Evolutionary conservation across 495 filamentous ascomycete genomes (phyloP).

Genomic region (Penicillium atrosanguineum): DNA sequence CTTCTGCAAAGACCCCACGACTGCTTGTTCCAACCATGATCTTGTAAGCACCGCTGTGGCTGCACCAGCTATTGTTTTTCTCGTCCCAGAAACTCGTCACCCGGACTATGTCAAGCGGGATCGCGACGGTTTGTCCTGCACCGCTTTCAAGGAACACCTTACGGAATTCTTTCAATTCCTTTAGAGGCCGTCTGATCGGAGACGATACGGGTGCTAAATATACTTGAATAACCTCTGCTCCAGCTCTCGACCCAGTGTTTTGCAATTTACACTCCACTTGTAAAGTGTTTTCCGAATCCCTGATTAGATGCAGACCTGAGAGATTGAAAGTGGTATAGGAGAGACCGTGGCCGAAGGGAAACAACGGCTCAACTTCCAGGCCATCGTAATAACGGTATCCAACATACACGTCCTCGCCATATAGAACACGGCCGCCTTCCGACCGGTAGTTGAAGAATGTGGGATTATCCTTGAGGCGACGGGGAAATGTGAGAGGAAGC

Average conservation of each 20-base stretch:
- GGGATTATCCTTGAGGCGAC: slow-evolving; percentile 59
- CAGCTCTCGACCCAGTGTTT: slow-evolving; percentile 51
- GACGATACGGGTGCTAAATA: slow-evolving; percentile 57
- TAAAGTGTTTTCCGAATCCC: no score
- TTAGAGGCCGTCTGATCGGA: slow-evolving; percentile 33
- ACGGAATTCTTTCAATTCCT: slow-evolving; percentile 58
- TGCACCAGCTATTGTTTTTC: slow-evolving; percentile 61
- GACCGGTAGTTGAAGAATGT: slow-evolving; percentile 66
- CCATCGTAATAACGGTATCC: slow-evolving; percentile 81
- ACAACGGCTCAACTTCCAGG: slow-evolving; percentile 56
- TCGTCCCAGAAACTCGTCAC: slow-evolving; percentile 74
- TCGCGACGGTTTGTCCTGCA: slow-evolving; percentile 57
- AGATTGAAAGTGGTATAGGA: slow-evolving; percentile 66
- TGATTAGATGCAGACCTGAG: slow-evolving; percentile 45
- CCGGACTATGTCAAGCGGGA: slow-evolving; percentile 61
- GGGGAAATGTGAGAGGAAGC: slow-evolving; percentile 44
- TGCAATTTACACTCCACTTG: no score
- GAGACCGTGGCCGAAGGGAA: slow-evolving; percentile 54
- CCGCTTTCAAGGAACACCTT: slow-evolving; percentile 64
- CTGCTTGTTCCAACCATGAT: slow-evolving; percentile 56
- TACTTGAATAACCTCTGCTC: slow-evolving; percentile 70
- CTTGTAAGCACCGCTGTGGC: slow-evolving; percentile 67
- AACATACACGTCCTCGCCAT: slow-evolving; percentile 70
- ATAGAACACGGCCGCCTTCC: slow-evolving; percentile 63
- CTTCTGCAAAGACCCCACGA: no score